These are phyloP conservation scores for Calycina marina DNA, from an alignment of 2,329 filamentous ascomycete genomes.

Conservation along the genomic window DNA sequence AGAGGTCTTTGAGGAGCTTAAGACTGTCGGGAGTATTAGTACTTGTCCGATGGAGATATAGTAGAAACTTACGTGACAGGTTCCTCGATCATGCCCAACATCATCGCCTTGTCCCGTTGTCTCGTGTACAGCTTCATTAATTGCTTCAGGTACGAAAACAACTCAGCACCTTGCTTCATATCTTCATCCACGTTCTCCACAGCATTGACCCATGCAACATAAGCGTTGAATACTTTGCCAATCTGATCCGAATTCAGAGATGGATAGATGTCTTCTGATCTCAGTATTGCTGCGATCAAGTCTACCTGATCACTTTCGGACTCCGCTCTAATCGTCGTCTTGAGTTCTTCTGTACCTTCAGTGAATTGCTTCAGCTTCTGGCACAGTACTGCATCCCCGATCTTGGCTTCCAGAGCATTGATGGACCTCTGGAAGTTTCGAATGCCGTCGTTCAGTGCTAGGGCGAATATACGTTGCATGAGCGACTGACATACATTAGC, in stretches of 20 bases:
- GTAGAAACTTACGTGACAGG: constrained; percentile 49
- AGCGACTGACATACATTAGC: constrained; percentile 40
- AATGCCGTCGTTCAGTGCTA: constrained; percentile 85
- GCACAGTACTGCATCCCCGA: constrained; percentile 67
- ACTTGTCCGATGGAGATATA: neutral
- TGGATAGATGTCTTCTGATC: constrained; percentile 62
- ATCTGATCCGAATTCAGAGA: constrained; percentile 62
- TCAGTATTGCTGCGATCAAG: constrained; percentile 69
- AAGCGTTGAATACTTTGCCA: constrained; percentile 79
- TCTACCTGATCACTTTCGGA: constrained; percentile 63
- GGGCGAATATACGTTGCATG: constrained; percentile 85
- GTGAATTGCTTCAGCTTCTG: constrained; percentile 72
- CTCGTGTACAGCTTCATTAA: constrained; percentile 82
- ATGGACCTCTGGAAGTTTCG: constrained; percentile 75
- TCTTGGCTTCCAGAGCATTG: constrained; percentile 59
- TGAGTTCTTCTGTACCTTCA: constrained; percentile 59
- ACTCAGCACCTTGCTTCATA: constrained; percentile 74
- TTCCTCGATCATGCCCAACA: constrained; percentile 90
- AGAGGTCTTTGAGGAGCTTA: constrained; percentile 88
- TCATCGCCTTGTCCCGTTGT: constrained; percentile 92
- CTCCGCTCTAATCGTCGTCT: constrained; percentile 59
- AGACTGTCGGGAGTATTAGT: constrained; percentile 27
- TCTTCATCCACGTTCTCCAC: constrained; percentile 85
- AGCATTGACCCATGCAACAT: constrained; percentile 88
- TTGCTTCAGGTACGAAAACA: constrained; percentile 92